Evolutionary conservation across 2,329 filamentous ascomycete genomes (phyloP), one percentile per base, ranked within the genome.

Genomic region (Fusarium mangiferae): DNA sequence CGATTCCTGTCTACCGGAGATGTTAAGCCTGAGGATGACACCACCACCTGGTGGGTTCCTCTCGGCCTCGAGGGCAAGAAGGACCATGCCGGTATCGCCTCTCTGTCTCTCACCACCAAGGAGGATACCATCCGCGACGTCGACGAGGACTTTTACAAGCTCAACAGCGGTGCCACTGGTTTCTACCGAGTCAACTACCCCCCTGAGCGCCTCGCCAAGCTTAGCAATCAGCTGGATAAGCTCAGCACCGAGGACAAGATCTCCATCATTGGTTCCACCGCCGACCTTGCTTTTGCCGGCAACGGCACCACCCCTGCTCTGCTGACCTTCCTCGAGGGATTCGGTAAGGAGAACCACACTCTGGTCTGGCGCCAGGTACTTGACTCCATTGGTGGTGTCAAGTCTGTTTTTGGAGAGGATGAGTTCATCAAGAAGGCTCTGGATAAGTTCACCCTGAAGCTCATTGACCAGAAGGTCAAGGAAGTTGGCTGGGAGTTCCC

Each of bases 131-230:
- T 98, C 65, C 87, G 89, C 55, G 91, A 92, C 68, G 86, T 97
- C 65, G 90, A 94, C 75, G 89, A 92, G 51, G 88, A 90, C 44
- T 98, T 98, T 82, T 99, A 98, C 85, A 97, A 98, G 85, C 87
- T 99, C 78, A 99, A 99, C 86, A 91, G 92, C 69, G 91, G 96
- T 62, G 93, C 96, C 66, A 95, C 92, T 58, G 96, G 95, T 33
- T 98, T 90, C 80, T 98, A 97, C 85, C 90, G 95, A 70, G 96
- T 96, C 55, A 98, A 97, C 83, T 97, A 98, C 80, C 94, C 96
- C 10, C 91, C 94, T n/a, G 87, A 90, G 72, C 91, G 96, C 54
- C 88, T 99, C 45, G 90, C 89, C 44, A 94, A 94, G 84, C 90
- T 99, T 30, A 93, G 94, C 66, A 89, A 90, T 60, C 91, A 94